Conservation (phyloP, 345 rosid species). For the Passiflora organensis region DNA sequence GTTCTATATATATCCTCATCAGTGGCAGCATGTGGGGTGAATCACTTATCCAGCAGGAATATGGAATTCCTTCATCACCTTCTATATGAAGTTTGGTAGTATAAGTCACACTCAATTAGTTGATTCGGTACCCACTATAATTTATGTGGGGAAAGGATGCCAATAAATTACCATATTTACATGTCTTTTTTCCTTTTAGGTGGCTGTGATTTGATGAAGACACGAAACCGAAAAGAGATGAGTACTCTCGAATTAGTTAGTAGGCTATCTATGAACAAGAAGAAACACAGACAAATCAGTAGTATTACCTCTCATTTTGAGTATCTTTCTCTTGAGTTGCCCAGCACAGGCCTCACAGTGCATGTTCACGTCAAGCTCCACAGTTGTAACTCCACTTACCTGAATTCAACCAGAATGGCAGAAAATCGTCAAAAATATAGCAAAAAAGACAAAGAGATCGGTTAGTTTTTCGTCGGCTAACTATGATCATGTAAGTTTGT, state of each 20-base stretch:
- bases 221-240: no score
- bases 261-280: neutral
- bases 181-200: no score
- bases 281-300: neutral
- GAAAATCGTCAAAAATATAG: no score
- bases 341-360: conserved; percentile 95
- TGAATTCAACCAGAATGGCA: conserved; percentile 14
- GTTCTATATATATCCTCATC: no score
- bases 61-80: conserved; percentile 1
- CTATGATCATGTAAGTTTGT: neutral
- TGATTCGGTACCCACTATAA: neutral
- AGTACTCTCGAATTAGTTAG: no score
- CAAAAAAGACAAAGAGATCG: no score
- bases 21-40: conserved; percentile 1
- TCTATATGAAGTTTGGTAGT: neutral
- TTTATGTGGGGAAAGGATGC: neutral
- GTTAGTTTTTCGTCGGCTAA: no score
- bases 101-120: conserved; percentile 7
- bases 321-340: conserved; percentile 75
- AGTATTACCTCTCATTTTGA: conserved; percentile 89
- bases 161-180: no score
- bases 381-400: conserved; percentile 57
- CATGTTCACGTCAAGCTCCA: conserved; percentile 86
- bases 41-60: neutral
- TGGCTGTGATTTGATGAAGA: no score